These are phyloP conservation scores for Apophysomyces variabilis DNA, from an alignment of 371 early-diverging fungal species.

Conservation along the genomic window DNA sequence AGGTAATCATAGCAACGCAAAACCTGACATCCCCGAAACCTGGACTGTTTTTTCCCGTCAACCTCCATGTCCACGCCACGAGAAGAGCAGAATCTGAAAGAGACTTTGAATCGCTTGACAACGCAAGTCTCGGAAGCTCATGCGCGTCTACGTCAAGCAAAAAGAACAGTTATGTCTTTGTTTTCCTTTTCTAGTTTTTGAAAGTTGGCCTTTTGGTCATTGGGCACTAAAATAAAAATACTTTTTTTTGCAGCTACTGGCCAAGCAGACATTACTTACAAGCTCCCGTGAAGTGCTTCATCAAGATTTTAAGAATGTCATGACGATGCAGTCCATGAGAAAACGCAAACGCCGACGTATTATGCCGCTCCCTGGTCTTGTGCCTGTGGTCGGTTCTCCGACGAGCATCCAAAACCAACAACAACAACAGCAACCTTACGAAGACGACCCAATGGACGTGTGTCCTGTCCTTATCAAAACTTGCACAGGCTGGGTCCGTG, in stretches of 20 bases:
- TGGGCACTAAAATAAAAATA: neutral
- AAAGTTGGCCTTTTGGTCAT: neutral
- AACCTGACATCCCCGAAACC: no score
- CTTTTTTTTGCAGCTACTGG: neutral
- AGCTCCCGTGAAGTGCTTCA: neutral
- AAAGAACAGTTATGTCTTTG: neutral
- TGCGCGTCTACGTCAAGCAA: neutral
- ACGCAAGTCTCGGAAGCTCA: neutral
- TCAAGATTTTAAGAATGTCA: neutral
- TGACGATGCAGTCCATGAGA: neutral
- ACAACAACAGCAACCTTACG: neutral
- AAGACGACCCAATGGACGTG: neutral
- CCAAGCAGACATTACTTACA: neutral
- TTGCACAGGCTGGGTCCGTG: neutral
- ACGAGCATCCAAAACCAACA: neutral
- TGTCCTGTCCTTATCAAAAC: constrained; percentile 1
- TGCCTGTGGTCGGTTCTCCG: neutral
- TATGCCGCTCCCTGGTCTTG: neutral
- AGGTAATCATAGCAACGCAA: no score
- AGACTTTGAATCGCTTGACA: neutral
- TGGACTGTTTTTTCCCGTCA: no score
- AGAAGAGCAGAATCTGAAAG: neutral
- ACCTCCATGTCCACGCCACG: neutral
- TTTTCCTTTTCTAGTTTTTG: neutral
- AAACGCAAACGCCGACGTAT: constrained; percentile 3